phyloP scores from a whole-genome alignment of 2,329 filamentous ascomycete species.

The Mariannaea elegans region DNA sequence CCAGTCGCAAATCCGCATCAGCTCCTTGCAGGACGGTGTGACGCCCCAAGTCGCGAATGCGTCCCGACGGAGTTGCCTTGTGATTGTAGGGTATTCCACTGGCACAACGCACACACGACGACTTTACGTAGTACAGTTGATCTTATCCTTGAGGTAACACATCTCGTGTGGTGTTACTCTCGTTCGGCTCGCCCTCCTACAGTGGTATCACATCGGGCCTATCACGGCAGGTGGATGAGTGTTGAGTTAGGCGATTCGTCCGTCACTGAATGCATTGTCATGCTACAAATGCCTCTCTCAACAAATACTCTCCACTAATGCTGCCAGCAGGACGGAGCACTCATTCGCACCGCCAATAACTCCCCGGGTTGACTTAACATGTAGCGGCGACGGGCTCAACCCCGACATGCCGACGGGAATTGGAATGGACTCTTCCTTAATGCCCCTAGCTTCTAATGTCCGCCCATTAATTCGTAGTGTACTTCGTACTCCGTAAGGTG shows the following conservation, averaged over 20 bases:
- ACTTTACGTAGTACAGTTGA: conserved; percentile 5
- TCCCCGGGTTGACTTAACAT: conserved; percentile 6
- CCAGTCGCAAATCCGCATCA: conserved; percentile 25
- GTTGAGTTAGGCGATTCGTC: neutral
- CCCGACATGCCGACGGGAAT: conserved; percentile 6
- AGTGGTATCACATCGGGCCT: conserved; percentile 26
- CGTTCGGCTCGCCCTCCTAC: conserved; percentile 13
- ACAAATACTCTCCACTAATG: conserved; percentile 9
- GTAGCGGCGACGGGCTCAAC: conserved; percentile 1
- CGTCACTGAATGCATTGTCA: conserved; percentile 16
- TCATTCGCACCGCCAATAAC: neutral
- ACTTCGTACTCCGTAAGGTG: too few species aligned
- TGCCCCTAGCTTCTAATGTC: neutral
- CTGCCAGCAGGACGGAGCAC: too few species aligned
- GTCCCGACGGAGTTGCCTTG: conserved; percentile 28
- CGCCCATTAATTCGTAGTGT: too few species aligned
- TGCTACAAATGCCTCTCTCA: conserved; percentile 6
- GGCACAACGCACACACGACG: conserved; percentile 10
- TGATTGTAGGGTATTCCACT: conserved; percentile 22
- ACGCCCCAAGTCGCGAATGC: conserved; percentile 29
- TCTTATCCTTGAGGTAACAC: conserved; percentile 17
- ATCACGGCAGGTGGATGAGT: conserved; percentile 23
- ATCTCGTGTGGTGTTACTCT: conserved; percentile 9
- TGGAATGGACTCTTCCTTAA: neutral
- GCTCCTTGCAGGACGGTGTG: conserved; percentile 31